A percentile compares a stretch with the other conserved stretches of the same genome.
These are phyloP conservation scores for Talaromyces thailandensis DNA, from an alignment of 495 filamentous ascomycete genomes.

Conservation along the genomic window DNA sequence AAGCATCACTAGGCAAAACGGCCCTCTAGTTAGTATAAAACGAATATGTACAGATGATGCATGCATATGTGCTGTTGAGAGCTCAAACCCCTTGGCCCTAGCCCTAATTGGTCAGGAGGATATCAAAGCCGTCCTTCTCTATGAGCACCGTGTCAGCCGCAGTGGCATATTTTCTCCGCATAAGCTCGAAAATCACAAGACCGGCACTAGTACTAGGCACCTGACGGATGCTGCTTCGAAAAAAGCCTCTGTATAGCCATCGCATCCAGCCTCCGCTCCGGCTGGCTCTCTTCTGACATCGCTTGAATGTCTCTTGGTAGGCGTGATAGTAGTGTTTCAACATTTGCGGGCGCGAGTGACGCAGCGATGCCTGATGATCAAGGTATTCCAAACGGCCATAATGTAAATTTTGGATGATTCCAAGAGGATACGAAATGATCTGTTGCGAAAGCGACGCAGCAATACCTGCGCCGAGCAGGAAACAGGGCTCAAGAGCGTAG, in stretches of 20 bases:
- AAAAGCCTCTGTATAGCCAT: slow-evolving; percentile 74
- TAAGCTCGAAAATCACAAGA: slow-evolving; percentile 81
- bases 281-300: slow-evolving; percentile 54
- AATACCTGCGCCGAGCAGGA: slow-evolving; percentile 69
- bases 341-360: slow-evolving; percentile 39
- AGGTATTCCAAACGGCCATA: slow-evolving; percentile 70
- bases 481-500: slow-evolving; percentile 75
- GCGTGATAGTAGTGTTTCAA: slow-evolving; percentile 60
- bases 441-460: slow-evolving; percentile 71
- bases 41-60: background rate
- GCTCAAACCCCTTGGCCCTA: background rate
- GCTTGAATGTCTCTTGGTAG: slow-evolving; percentile 66
- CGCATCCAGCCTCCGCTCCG: slow-evolving; percentile 53
- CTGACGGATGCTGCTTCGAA: slow-evolving; percentile 65
- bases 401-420: slow-evolving; percentile 65
- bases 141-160: slow-evolving; percentile 57
- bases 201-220: slow-evolving; percentile 86
- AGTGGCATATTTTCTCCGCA: slow-evolving; percentile 68
- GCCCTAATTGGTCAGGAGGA: slow-evolving; percentile 43
- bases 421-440: slow-evolving; percentile 67
- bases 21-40: background rate
- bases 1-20: background rate
- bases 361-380: slow-evolving; percentile 53
- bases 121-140: slow-evolving; percentile 63
- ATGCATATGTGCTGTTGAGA: background rate